A percentile compares a stretch with the other conserved stretches of the same genome.
Evolutionary conservation across 2,329 filamentous ascomycete genomes (phyloP).

Genomic region (Fusarium torreyae): DNA sequence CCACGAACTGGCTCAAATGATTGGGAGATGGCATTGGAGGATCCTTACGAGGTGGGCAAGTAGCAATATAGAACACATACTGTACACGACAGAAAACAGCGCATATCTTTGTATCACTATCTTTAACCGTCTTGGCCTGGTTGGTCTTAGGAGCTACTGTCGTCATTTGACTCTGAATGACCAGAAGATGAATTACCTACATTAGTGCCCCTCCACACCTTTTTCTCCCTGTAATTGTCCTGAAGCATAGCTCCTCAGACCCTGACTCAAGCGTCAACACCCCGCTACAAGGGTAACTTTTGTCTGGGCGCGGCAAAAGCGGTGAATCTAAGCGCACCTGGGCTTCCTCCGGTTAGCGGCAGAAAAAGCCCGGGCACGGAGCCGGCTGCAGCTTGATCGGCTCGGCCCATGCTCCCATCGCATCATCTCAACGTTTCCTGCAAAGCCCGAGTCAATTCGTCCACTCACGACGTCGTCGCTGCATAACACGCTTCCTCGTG

Average conservation of each 20-base stretch:
- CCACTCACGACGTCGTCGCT: slow-evolving; percentile 32
- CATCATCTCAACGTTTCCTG: slow-evolving; percentile 41
- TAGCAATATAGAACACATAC: slow-evolving; percentile 31
- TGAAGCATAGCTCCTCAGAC: slow-evolving; percentile 9
- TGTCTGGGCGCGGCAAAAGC: slow-evolving; percentile 30
- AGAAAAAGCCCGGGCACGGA: slow-evolving; percentile 48
- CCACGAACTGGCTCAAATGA: slow-evolving; percentile 36
- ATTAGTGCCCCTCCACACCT: slow-evolving; percentile 40
- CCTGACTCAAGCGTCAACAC: slow-evolving; percentile 18
- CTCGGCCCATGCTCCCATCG: slow-evolving; percentile 44
- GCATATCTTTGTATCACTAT: slow-evolving; percentile 35
- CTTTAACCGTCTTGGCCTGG: slow-evolving; percentile 32
- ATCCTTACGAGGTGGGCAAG: slow-evolving; percentile 29
- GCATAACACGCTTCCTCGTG: slow-evolving; percentile 28
- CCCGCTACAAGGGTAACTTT: slow-evolving; percentile 8
- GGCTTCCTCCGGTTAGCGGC: slow-evolving; percentile 32
- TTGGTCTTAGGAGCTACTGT: slow-evolving; percentile 24
- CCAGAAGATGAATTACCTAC: slow-evolving; percentile 7
- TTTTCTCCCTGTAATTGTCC: slow-evolving; percentile 26
- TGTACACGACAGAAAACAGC: slow-evolving; percentile 39
- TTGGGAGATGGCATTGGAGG: slow-evolving; percentile 35
- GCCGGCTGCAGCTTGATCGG: slow-evolving; percentile 43
- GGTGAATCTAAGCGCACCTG: slow-evolving; percentile 30
- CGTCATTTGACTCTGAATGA: slow-evolving; percentile 38
- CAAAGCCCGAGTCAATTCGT: slow-evolving; percentile 24